Evolutionary conservation across 2,329 filamentous ascomycete genomes (phyloP), one percentile per base, ranked within the genome.

Genomic region (Xylariaceae sp.): DNA sequence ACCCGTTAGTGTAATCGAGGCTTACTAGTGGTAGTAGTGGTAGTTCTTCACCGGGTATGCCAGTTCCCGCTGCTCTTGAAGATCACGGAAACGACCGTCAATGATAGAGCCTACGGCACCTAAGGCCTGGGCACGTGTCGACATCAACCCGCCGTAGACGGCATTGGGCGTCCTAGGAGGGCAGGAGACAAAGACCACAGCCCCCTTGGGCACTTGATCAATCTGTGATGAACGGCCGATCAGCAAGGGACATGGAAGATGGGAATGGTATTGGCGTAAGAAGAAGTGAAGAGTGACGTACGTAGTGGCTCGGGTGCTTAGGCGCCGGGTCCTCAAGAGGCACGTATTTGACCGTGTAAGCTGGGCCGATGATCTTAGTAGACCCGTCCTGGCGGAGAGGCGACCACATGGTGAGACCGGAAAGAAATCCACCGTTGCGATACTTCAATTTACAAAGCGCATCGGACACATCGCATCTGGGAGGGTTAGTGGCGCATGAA

Each of bases 131-230:
- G 81, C 81, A 17, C 80, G 73, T 3, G 75, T 75, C 21, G 77
- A 78, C 82, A 83, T 84, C 21, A 84, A 69, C 1, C 81, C 81
- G 28, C 82, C 82, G 62, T 82, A 85, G 39, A 81, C 77, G 40
- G 80, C 80, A 60, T 83, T 83, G 43, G 79, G 75, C 17, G 71
- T 75, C 34, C 67, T 68, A 1, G 73, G 67, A 4, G 80, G 81
- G 39, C 76, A 76, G 2, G 80, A 82, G 12, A 85, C 74, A 63
- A 84, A 83, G 16, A 83, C 61, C 0, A 83, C 76, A 1, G 78
- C 73, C 19, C 78, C 78, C 1, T 67, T 53, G 0, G 80, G 80
- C 8, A 83, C 74, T 0, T 70, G 67, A 65, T 84, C 80, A 60
- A 84, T 82, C 79, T 82, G 57, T 14, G 28, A 26, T n/a, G 2